phyloP scores from a whole-genome alignment of 345 rosid genomes.

The Ricinus communis region DNA sequence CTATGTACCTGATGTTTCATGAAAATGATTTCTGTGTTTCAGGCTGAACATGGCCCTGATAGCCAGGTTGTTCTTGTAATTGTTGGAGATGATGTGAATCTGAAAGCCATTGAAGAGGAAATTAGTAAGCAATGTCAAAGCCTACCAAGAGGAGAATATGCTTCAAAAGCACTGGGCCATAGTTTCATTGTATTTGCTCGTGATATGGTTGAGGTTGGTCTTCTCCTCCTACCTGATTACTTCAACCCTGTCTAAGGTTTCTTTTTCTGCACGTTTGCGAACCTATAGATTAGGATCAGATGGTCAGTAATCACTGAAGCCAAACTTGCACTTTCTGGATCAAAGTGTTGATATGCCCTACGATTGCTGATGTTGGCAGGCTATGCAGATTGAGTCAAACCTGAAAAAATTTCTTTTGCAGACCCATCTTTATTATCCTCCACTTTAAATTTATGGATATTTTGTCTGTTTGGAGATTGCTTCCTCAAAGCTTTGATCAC shows the following conservation, averaged over 20 bases:
- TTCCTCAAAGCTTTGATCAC: neutral
- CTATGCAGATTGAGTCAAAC: neutral
- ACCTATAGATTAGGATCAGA: neutral
- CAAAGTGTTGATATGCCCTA: neutral
- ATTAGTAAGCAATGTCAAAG: slow-evolving; percentile 64
- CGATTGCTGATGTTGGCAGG: neutral
- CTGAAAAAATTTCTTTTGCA: neutral
- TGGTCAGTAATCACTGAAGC: neutral
- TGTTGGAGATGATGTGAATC: slow-evolving; percentile 71
- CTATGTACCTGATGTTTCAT: neutral
- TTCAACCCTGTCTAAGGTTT: neutral
- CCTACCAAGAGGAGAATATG: slow-evolving; percentile 85
- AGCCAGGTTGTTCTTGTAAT: slow-evolving; percentile 93
- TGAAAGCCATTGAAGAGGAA: slow-evolving; percentile 74
- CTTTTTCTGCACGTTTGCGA: neutral
- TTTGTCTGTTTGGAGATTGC: neutral
- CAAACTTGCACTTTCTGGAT: neutral
- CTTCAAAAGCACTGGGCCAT: slow-evolving; percentile 79
- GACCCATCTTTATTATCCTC: neutral
- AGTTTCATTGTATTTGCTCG: slow-evolving; percentile 75
- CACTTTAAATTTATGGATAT: neutral
- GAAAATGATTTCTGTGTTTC: slow-evolving; percentile 19
- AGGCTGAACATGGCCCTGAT: slow-evolving; percentile 99
- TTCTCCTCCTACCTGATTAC: neutral
- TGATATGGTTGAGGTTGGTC: slow-evolving; percentile 78